Conservation (phyloP, 495 filamentous ascomycete species). For the Lichina pygmaea region DNA sequence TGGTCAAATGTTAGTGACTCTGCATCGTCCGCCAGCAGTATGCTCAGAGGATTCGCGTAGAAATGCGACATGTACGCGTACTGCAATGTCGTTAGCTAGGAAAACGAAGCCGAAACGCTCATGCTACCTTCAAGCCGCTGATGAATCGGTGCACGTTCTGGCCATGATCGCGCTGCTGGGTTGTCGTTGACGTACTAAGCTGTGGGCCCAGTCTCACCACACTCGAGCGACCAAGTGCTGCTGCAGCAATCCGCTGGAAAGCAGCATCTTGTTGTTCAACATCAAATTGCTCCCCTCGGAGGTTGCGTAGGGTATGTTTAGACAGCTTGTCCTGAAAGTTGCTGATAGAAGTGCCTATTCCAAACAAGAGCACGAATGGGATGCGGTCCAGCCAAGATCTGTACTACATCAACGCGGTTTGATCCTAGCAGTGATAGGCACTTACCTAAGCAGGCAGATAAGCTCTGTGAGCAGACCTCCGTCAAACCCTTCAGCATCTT, state of each 20-base stretch:
- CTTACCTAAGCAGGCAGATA: constrained; percentile 49
- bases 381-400: constrained; percentile 80
- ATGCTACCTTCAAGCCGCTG: constrained; percentile 46
- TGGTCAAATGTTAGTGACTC: constrained; percentile 15
- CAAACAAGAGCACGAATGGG: constrained; percentile 65
- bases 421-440: background rate
- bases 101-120: background rate
- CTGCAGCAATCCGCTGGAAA: constrained; percentile 49
- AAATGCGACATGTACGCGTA: constrained; percentile 94
- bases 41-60: constrained; percentile 67
- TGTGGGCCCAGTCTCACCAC: constrained; percentile 41
- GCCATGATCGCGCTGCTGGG: constrained; percentile 62
- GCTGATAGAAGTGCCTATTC: constrained; percentile 73
- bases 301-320: constrained; percentile 37
- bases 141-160: constrained; percentile 64
- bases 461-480: constrained; percentile 49
- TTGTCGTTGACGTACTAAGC: constrained; percentile 33
- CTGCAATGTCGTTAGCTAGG: constrained; percentile 15
- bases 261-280: constrained; percentile 49
- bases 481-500: constrained; percentile 87
- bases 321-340: constrained; percentile 66
- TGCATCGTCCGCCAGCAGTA: constrained; percentile 20
- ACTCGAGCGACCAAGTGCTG: constrained; percentile 26
- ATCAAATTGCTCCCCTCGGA: constrained; percentile 62
- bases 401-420: background rate